Evolutionary conservation across 495 filamentous ascomycete genomes (phyloP).

Genomic region (Staphylotrichum tortipilum): DNA sequence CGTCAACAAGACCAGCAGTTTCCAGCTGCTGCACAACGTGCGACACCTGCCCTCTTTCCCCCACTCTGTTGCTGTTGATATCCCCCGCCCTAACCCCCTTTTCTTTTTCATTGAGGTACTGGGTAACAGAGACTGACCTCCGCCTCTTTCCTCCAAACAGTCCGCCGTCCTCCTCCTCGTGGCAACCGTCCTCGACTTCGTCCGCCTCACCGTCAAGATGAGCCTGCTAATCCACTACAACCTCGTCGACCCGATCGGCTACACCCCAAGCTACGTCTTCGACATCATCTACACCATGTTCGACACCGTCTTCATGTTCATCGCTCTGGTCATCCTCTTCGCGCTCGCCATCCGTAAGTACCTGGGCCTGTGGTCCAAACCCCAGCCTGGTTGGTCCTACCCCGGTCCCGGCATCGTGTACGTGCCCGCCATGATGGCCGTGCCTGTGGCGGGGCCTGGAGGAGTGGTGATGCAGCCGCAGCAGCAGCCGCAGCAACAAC

Average conservation of each 20-base stretch:
- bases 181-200: constrained; percentile 10
- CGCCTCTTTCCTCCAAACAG: no score
- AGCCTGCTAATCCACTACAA: neutral
- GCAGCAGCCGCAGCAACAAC: neutral
- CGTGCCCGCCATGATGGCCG: neutral
- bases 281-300: constrained; percentile 11
- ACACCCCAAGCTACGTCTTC: neutral
- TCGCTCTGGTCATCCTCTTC: constrained; percentile 15
- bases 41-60: neutral
- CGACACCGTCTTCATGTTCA: constrained; percentile 8
- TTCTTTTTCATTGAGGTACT: no score
- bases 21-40: constrained; percentile 7
- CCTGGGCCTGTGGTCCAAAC: constrained; percentile 12
- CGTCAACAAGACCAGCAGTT: constrained; percentile 4
- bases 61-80: neutral
- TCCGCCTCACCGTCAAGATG: constrained; percentile 7
- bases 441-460: neutral
- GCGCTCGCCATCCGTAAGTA: constrained; percentile 6
- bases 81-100: no score
- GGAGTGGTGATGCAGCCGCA: neutral
- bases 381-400: constrained; percentile 1
- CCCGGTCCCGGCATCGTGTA: neutral
- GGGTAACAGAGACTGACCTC: no score
- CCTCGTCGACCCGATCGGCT: neutral
- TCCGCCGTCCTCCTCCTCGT: constrained; percentile 7